Percentiles rank a stretch among this genome's conserved stretches.
phyloP scores from a whole-genome alignment of 2,329 filamentous ascomycete genomes.

The Ceratocystis diversiconidia region DNA sequence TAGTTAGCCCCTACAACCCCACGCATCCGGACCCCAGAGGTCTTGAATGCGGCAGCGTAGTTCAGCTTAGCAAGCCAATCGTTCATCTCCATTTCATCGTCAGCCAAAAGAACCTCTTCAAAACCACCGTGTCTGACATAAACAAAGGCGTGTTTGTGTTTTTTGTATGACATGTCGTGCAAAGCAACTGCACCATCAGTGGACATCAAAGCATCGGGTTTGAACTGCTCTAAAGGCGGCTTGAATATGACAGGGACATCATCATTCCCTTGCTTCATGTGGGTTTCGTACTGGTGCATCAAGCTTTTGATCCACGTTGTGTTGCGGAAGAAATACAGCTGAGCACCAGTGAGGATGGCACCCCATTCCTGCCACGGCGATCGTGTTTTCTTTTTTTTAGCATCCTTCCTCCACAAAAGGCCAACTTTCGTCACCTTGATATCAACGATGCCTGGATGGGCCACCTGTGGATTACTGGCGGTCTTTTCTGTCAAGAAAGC shows the following conservation, averaged over 20 bases:
- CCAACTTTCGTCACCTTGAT: slow-evolving; percentile 97
- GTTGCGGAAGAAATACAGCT: slow-evolving; percentile 93
- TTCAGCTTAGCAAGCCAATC: slow-evolving; percentile 96
- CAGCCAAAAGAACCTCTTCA: slow-evolving; percentile 82
- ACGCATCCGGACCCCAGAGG: slow-evolving; percentile 78
- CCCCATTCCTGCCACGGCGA: slow-evolving; percentile 99
- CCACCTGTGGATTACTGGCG: slow-evolving; percentile 69
- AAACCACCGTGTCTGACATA: slow-evolving; percentile 76
- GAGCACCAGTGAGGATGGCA: slow-evolving; percentile 87
- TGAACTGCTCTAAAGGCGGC: slow-evolving; percentile 80
- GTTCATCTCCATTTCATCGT: slow-evolving; percentile 82
- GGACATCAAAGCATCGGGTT: slow-evolving; percentile 84
- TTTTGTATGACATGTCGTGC: slow-evolving; percentile 73
- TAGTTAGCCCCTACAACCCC: slow-evolving; percentile 75
- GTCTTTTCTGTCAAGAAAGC: slow-evolving; percentile 87
- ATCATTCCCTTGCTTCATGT: slow-evolving; percentile 63
- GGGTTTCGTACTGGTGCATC: slow-evolving; percentile 73
- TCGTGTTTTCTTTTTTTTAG: slow-evolving; percentile 82
- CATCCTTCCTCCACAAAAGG: slow-evolving; percentile 83
- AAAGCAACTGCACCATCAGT: slow-evolving; percentile 86
- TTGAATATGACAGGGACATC: slow-evolving; percentile 74
- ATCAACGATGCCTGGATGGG: slow-evolving; percentile 84
- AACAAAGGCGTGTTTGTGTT: slow-evolving; percentile 88
- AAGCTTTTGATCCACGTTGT: slow-evolving; percentile 81
- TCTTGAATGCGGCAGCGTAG: slow-evolving; percentile 87